phyloP scores from a whole-genome alignment of 305 asterid species.

The Fraxinus sp. region DNA sequence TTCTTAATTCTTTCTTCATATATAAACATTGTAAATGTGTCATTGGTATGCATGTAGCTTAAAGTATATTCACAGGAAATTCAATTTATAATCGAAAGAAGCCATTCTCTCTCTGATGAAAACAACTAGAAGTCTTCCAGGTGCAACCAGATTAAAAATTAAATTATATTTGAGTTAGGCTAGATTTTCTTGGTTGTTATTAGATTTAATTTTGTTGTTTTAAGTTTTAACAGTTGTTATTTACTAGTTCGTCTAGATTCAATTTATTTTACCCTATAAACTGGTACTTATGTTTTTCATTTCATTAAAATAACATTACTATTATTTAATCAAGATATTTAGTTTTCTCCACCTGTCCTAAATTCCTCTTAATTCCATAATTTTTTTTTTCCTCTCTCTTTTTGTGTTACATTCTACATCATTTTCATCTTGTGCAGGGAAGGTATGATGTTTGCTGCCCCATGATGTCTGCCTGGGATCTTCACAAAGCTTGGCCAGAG shows the following conservation, averaged over 20 bases:
- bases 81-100: neutral
- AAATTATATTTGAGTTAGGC: neutral
- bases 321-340: neutral
- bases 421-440: slow-evolving; percentile 56
- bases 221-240: neutral
- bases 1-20: neutral
- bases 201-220: neutral
- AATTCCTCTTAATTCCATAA: neutral
- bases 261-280: neutral
- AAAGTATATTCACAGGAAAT: neutral
- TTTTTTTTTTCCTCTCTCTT: neutral
- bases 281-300: neutral
- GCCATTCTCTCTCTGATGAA: neutral
- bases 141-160: neutral
- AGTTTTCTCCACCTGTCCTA: neutral
- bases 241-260: neutral
- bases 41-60: neutral
- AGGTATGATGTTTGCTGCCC: slow-evolving; percentile 91
- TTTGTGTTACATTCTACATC: neutral
- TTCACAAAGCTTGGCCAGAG: slow-evolving; percentile 94
- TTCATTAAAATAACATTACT: neutral
- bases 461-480: slow-evolving; percentile 98
- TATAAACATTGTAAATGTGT: neutral
- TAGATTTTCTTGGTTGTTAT: neutral
- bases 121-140: neutral